Conservation (phyloP, 768 basidiomycete genomes). For the Suillus lakei region DNA sequence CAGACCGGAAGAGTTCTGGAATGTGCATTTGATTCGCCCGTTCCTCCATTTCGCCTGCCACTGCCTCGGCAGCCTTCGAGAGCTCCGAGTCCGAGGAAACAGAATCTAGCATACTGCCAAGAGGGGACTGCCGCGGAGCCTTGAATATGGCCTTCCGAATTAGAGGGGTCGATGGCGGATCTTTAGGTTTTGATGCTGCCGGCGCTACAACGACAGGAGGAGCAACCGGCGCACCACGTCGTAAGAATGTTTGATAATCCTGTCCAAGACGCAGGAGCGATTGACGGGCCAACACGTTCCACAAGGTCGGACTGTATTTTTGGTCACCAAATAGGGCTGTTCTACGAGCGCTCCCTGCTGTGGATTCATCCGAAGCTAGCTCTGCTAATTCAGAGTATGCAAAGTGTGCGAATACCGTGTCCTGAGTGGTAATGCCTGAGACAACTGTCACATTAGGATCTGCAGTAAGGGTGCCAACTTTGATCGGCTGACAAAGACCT, state of each 20-base stretch:
- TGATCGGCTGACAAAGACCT: conserved; percentile 45
- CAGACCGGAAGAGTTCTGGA: conserved; percentile 55
- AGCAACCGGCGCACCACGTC: conserved; percentile 53
- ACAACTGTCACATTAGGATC: conserved; percentile 62
- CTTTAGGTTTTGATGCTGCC: conserved; percentile 29
- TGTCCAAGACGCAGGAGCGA: conserved; percentile 63
- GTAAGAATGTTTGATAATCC: conserved; percentile 71
- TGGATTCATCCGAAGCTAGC: conserved; percentile 49
- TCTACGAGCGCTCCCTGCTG: conserved; percentile 48
- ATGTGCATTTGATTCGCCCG: conserved; percentile 37
- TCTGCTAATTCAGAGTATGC: conserved; percentile 67
- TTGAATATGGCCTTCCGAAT: conserved; percentile 47
- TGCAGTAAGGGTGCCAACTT: conserved; percentile 47
- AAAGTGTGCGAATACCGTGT: conserved; percentile 59
- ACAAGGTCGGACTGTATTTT: conserved; percentile 65
- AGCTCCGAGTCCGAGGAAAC: conserved; percentile 65
- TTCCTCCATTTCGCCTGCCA: conserved; percentile 38
- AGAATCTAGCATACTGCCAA: conserved; percentile 55
- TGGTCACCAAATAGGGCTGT: conserved; percentile 70
- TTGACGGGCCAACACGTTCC: conserved; percentile 64
- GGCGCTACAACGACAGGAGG: conserved; percentile 27
- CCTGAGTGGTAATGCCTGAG: conserved; percentile 63
- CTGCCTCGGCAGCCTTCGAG: conserved; percentile 53
- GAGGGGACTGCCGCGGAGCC: conserved; percentile 50
- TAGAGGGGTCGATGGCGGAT: conserved; percentile 40